phyloP scores from a whole-genome alignment of 2,329 filamentous ascomycete genomes.

The Aspergillus pseudoviridinutans region DNA sequence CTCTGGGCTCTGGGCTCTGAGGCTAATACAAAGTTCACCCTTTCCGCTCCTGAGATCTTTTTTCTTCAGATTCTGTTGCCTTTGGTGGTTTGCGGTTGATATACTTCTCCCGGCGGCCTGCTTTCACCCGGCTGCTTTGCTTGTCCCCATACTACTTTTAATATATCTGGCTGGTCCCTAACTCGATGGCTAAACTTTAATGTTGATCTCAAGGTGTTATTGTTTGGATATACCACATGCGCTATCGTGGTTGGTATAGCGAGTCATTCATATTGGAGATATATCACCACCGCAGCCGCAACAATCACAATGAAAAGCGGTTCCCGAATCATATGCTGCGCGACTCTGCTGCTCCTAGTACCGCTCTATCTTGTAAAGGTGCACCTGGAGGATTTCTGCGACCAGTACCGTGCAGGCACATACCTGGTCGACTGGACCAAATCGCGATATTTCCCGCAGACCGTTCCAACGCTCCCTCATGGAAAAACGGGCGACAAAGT shows the following conservation, averaged over 20 bases:
- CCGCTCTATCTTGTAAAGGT: conserved; percentile 28
- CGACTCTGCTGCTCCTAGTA: conserved; percentile 20
- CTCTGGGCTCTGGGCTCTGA: neutral
- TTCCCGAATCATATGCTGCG: conserved; percentile 25
- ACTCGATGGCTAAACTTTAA: neutral
- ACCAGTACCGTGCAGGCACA: conserved; percentile 34
- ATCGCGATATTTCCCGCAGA: conserved; percentile 9
- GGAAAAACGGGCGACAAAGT: conserved; percentile 32
- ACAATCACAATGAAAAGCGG: conserved; percentile 29
- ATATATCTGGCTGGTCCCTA: neutral
- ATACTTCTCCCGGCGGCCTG: neutral
- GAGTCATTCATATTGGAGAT: neutral
- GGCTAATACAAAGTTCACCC: neutral
- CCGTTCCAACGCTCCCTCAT: neutral
- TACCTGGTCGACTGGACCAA: conserved; percentile 32
- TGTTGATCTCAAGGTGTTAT: neutral
- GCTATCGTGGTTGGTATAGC: neutral
- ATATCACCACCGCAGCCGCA: neutral
- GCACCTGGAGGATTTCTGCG: conserved; percentile 30
- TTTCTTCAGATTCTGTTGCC: neutral
- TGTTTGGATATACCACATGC: neutral
- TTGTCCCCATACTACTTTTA: neutral
- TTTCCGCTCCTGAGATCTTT: neutral
- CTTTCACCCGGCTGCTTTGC: neutral
- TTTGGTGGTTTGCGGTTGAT: neutral